Conservation (phyloP, 306 rosid genomes). For the Abrus pulchellus region DNA sequence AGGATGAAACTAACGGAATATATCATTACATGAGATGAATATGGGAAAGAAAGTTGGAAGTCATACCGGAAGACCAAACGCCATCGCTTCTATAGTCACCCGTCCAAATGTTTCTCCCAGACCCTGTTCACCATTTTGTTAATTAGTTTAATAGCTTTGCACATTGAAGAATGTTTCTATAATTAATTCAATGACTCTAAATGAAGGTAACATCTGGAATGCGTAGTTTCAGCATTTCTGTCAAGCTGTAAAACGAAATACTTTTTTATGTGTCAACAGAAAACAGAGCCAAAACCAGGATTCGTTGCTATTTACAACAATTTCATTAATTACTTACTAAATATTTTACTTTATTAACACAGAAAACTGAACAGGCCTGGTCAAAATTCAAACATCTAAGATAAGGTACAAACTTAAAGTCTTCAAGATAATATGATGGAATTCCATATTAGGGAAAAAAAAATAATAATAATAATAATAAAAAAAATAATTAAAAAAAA, state of each 20-base stretch:
- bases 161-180: conserved; percentile 7
- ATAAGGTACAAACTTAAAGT: conserved; percentile 7
- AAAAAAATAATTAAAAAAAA: too few relatives aligned
- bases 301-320: conserved; percentile 14
- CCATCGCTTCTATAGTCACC: conserved; percentile 94
- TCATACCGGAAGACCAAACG: conserved; percentile 95
- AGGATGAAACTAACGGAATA: too few relatives aligned
- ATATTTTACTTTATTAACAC: background rate
- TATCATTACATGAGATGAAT: background rate
- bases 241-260: conserved; percentile 15
- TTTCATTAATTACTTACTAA: background rate
- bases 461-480: too few relatives aligned
- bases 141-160: conserved; percentile 41
- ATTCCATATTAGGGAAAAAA: background rate
- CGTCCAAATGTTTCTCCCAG: conserved; percentile 95
- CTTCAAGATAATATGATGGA: conserved; percentile 10
- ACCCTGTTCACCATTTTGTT: conserved; percentile 70
- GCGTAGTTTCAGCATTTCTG: conserved; percentile 12
- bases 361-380: background rate
- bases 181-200: conserved; percentile 3
- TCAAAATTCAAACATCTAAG: conserved; percentile 26
- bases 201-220: conserved; percentile 5
- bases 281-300: conserved; percentile 15
- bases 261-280: background rate
- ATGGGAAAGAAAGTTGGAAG: conserved; percentile 24